phyloP scores from a whole-genome alignment of 2,329 filamentous ascomycete genomes.

The Leptosphaerulina australis region DNA sequence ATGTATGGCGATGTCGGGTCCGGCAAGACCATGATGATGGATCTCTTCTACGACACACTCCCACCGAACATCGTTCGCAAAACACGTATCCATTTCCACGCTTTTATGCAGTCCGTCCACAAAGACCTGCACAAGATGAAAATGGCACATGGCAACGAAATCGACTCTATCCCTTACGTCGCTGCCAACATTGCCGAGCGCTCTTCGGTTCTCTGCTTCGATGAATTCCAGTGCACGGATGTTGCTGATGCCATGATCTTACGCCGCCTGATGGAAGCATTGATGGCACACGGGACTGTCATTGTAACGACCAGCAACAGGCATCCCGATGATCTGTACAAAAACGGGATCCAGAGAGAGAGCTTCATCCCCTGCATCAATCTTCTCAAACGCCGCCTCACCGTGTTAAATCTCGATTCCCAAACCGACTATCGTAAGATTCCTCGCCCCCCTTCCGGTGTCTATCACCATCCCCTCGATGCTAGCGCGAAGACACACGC shows the following conservation, averaged over 20 bases:
- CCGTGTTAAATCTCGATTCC: slow-evolving; percentile 93
- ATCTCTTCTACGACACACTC: slow-evolving; percentile 93
- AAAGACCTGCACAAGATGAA: slow-evolving; percentile 88
- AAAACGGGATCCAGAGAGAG: slow-evolving; percentile 94
- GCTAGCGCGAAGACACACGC: slow-evolving; percentile 77
- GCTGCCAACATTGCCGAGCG: slow-evolving; percentile 91
- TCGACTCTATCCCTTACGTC: slow-evolving; percentile 89
- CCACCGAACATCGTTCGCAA: slow-evolving; percentile 79
- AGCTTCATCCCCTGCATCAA: slow-evolving; percentile 96
- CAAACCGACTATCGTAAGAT: slow-evolving; percentile 98
- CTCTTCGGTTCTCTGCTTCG: slow-evolving; percentile 89
- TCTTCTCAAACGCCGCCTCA: slow-evolving; percentile 80
- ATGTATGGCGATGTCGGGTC: slow-evolving; percentile 96
- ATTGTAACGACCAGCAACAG: slow-evolving; percentile 95
- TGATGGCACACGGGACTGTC: slow-evolving; percentile 97
- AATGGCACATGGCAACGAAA: slow-evolving; percentile 83
- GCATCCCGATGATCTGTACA: slow-evolving; percentile 96
- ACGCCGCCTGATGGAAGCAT: slow-evolving; percentile 80
- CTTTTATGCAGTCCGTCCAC: slow-evolving; percentile 99
- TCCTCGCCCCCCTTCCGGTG: slow-evolving; percentile 85
- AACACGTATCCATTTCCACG: slow-evolving; percentile 96
- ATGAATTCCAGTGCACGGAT: slow-evolving; percentile 98
- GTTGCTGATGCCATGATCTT: slow-evolving; percentile 99
- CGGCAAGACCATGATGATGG: slow-evolving; percentile 99
- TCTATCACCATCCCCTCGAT: slow-evolving; percentile 91